Evolutionary conservation across 108 stramenopile genomes (phyloP), one percentile per base, ranked within the genome.

Genomic region (Pseudonitzschia pungens): DNA sequence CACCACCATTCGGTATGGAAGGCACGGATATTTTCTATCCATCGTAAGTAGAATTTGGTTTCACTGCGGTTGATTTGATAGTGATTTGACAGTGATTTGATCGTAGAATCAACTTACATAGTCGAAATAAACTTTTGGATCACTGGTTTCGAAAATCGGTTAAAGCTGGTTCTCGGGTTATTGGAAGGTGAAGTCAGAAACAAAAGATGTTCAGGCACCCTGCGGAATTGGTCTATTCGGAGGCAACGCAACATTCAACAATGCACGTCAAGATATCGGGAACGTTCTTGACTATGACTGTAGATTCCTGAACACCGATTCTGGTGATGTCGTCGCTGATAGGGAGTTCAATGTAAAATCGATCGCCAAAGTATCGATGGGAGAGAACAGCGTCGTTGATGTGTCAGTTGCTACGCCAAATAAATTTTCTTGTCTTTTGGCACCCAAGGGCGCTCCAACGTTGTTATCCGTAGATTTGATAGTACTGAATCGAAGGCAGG

Each of bases 301-400:
- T 54, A 74, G 92, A 5, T 94, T 92, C 68, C 43, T 92, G 24
- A 36, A 68, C 12, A 58, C 56, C 15, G 65, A 67, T 42, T 44
- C 29, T 6, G 59, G 68, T n/a, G 40, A 22, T 20, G 70, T 74
- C n/a, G 78, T 92, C 77, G 90, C 86, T 24, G 92, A 94, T 78
- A 84, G 92, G 18, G 90, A 94, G 69, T 94, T 79, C 79, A 94
- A 94, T 72, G 83, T 88, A 15, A 75, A 77, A 40, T 79, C 78
- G 52, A 91, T 94, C 43, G 92, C 84, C 28, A 88, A 84, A 68
- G 88, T 84, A 18, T 87, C 90, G 33, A 88, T 94, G 90, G 92
- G 92, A n/a, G 82, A 70, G 22, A 85, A 85, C 60, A 86, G 89
- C 62, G 84, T 94, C 0, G 73, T 89, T 20, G 86, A 94, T 79